Base-by-base conservation (phyloP, 225 moss, liverwort and hornwort genomes). In the Polytrichum commune region DNA sequence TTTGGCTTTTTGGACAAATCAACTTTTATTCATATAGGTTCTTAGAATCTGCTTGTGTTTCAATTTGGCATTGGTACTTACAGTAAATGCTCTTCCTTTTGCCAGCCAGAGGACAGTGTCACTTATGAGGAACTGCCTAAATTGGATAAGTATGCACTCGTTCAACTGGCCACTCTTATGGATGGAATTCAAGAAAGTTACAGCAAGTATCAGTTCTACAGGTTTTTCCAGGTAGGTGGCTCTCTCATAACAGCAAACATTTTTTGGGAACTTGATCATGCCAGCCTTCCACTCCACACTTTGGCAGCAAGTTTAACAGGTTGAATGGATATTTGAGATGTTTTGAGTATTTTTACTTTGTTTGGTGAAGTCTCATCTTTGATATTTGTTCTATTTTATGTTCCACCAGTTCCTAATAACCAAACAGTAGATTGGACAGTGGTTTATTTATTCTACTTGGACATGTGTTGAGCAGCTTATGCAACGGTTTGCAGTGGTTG, bases 401-500 rank as follows among this genome's bases (percentile, higher is more conserved):
- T 46, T 46, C 46, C 46, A 46, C 46, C 1, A 46, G 46, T 46
- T 46, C 13, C 46, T 46, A 16, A 16, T 4, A 46, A 46, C 4
- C 46, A 16, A 46, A 46, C 16, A 46, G 46, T 46, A 16, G 46
- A 46, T 10, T 46, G 46, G 16, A 46, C 46, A 46, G 46, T 13
- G 13, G 46, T 46, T 46, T 46, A 46, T 46, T 46, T 46, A 46
- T 46, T 46, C 46, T 46, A 3, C 46, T 46, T 46, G 10, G 46
- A 46, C 22, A 5, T 82, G 58, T 75, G 33, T n/a, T 54, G 75
- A 77, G 69, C 88, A 95, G 96, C 85, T 92, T 74, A 77, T 94
- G 79, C 97, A 98, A 80, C 90, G 94, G 26, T 98, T 90, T 71
- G 88, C 87, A 72, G 97, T 98, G 35, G 94, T 94, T 75, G 97